Evolutionary conservation across 176 grass and related monocot genomes (phyloP).

Genomic region (Carex kokanica): DNA sequence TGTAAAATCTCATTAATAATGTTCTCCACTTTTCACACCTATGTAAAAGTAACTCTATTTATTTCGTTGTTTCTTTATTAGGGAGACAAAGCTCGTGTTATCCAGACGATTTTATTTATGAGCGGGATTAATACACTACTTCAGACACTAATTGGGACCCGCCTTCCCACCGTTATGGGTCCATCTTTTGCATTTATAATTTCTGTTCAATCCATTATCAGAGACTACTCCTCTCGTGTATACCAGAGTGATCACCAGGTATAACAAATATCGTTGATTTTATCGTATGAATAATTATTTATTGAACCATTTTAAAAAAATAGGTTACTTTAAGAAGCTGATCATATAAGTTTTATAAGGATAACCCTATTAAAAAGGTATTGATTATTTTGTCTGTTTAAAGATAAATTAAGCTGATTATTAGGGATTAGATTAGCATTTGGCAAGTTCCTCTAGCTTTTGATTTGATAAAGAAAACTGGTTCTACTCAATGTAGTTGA

Average conservation of each 20-base stretch:
- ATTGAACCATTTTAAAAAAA: background rate
- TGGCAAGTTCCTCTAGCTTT: background rate
- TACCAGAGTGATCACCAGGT: conserved; percentile 58
- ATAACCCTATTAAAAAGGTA: background rate
- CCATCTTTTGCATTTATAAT: conserved; percentile 83
- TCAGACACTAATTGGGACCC: conserved; percentile 79
- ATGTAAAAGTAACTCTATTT: background rate
- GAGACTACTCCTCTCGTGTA: conserved; percentile 29
- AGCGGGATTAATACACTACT: conserved; percentile 93
- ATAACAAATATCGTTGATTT: background rate
- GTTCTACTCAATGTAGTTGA: background rate
- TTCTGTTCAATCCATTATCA: conserved; percentile 83
- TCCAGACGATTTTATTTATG: conserved; percentile 87
- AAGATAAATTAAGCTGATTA: background rate
- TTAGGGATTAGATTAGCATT: conserved; percentile 2
- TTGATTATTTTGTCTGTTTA: conserved; percentile 5
- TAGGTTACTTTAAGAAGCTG: background rate
- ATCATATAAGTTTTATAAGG: background rate
- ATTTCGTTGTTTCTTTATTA: conserved; percentile 18
- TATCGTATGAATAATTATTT: background rate
- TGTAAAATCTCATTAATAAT: conserved; percentile 36
- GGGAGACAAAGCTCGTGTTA: conserved; percentile 92
- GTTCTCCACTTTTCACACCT: conserved; percentile 24
- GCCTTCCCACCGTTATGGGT: conserved; percentile 89
- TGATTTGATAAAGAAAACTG: background rate